These are phyloP conservation scores for Coemansia sp. DNA, from an alignment of 192 early-diverging fungal genomes.

Conservation along the genomic window DNA sequence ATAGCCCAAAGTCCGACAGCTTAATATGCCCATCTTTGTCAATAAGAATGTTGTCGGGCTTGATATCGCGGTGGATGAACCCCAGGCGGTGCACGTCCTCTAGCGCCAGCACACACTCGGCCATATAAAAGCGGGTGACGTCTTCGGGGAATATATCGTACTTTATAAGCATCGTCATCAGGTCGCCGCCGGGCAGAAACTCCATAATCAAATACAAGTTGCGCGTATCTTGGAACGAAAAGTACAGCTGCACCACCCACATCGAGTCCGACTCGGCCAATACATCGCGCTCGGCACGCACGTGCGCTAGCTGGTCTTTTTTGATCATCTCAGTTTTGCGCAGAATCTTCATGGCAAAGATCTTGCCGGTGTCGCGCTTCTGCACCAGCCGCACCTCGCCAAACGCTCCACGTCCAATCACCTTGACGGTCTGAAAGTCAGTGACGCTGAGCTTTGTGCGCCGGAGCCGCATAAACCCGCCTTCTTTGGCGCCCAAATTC, in stretches of 20 bases:
- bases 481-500: constrained; percentile 82
- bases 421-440: constrained; percentile 95
- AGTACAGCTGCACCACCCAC: constrained; percentile 98
- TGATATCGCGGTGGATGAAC: constrained; percentile 92
- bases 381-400: constrained; percentile 98
- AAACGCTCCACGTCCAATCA: constrained; percentile 98
- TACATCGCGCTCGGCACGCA: constrained; percentile 97
- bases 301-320: constrained; percentile 98
- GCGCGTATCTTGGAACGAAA: constrained; percentile 94
- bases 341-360: constrained; percentile 98
- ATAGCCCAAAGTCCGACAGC: constrained; percentile 99
- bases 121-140: constrained; percentile 98
- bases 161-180: constrained; percentile 99
- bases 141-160: constrained; percentile 97
- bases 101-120: constrained; percentile 91
- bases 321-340: constrained; percentile 97
- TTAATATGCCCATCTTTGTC: constrained; percentile 99
- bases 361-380: constrained; percentile 93
- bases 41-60: constrained; percentile 89
- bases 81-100: constrained; percentile 91
- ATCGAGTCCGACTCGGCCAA: constrained; percentile 93
- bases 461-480: constrained; percentile 89
- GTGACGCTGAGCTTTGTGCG: constrained; percentile 84
- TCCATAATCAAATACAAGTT: constrained; percentile 99
- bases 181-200: constrained; percentile 96